Base-by-base conservation (phyloP, 768 basidiomycete species). In the Cytidiella melzeri region DNA sequence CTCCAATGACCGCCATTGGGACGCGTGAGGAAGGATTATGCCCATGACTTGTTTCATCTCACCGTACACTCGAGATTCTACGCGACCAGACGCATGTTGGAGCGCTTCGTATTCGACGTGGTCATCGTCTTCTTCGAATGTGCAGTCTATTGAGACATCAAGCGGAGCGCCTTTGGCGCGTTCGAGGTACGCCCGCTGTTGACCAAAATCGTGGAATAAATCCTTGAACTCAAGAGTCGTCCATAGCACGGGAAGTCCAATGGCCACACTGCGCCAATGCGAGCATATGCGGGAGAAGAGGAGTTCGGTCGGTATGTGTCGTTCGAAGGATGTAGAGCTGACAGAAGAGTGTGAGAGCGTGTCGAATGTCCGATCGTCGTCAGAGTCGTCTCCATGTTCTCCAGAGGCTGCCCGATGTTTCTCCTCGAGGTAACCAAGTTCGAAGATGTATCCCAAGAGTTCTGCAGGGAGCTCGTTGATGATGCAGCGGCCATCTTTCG, bases 231-330 rank as follows among this genome's bases (percentile, higher is more conserved):
- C 56, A 36, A 85, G 66, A 25, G 51, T 62, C 10, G 75, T 76
- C 83, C 83, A 86, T 15, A 85, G 69, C 7, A 67, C 65, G 0
- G 80, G 77, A 0, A 75, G 76, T 25, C 73, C 72, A 24, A 84
- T 47, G 3, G 80, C 59, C 5, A 73, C 57, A 23, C 65, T 64
- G 37, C 82, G 77, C 82, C 82, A 84, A 45, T 72, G 76, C 26
- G 56, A 67, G 61, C 82, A 84, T 6, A 83, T 74, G 52, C 80
- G 81, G 18, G 80, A 80, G 9, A 74, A 77, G 53, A 80, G 65
- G 20, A 80, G 64, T 54, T 75, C 72, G 58, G 79, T 82, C 1
- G 68, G 26, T 47, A 43, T 61, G 61, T 41, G 40, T 40, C 41
- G 30, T 11, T 45, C 25, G 51, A 52, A 25, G 4, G 59, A 54